A percentile compares a stretch with the other conserved stretches of the same genome.
These are phyloP conservation scores for Aspergillus melleus DNA, from an alignment of 2,329 filamentous ascomycete species.

Conservation along the genomic window DNA sequence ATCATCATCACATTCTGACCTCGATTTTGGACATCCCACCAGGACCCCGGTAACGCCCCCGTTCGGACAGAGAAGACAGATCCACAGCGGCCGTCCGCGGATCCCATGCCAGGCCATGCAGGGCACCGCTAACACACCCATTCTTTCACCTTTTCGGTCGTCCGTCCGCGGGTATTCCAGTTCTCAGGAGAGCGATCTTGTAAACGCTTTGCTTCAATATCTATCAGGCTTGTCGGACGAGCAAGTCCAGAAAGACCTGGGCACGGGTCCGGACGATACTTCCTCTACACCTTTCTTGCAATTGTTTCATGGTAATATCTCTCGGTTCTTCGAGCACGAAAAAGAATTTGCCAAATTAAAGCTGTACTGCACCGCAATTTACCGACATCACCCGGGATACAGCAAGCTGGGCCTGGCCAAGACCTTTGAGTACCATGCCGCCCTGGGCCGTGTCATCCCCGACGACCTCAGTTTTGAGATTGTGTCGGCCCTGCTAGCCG, in stretches of 20 bases:
- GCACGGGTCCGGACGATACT: slow-evolving; percentile 36
- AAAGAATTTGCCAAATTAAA: slow-evolving; percentile 36
- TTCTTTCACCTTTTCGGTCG: not conserved
- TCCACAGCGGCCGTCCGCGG: slow-evolving; percentile 24
- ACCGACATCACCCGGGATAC: slow-evolving; percentile 42
- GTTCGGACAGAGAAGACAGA: slow-evolving; percentile 28
- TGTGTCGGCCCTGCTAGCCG: slow-evolving; percentile 39
- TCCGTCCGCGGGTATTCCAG: not conserved
- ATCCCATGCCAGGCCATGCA: not conserved
- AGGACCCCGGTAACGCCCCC: slow-evolving; percentile 19
- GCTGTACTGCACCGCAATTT: slow-evolving; percentile 39
- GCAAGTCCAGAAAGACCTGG: slow-evolving; percentile 36
- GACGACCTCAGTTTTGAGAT: slow-evolving; percentile 35
- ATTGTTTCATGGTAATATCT: slow-evolving; percentile 38
- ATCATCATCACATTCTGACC: slow-evolving; percentile 24
- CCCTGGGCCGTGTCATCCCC: slow-evolving; percentile 36
- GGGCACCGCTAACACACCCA: slow-evolving; percentile 1
- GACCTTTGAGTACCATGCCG: slow-evolving; percentile 36
- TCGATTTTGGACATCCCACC: slow-evolving; percentile 12
- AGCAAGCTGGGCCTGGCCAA: slow-evolving; percentile 32
- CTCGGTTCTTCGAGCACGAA: slow-evolving; percentile 27
- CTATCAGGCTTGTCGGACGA: slow-evolving; percentile 33
- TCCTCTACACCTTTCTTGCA: slow-evolving; percentile 47
- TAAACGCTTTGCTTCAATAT: slow-evolving; percentile 25
- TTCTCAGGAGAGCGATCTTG: not conserved